Base-by-base conservation (phyloP, 257 asterid genomes). In the Fraxinus anomala region DNA sequence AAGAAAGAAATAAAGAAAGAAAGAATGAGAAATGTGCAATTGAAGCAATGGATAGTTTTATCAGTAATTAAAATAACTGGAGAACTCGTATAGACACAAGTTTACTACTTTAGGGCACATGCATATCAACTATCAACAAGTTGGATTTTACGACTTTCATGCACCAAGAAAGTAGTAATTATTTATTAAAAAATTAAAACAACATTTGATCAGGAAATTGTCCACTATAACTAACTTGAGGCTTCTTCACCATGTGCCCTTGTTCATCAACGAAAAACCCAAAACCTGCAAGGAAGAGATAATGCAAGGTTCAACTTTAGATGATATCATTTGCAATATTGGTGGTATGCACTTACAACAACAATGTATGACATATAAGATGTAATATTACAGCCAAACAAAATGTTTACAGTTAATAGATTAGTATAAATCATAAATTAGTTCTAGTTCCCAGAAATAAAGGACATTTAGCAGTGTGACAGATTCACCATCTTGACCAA, bases 401-500 rank as follows among this genome's bases (percentile, higher is more conserved):
- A 19, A 39, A 78, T 51, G 61, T 61, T 42, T 34, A 40, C 23
- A 30, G 30, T 10, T 70, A 36, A 82, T 26, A 19, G 23, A 21
- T 13, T 8, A 59, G 67, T 8, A 21, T 9, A 49, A 40, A 40
- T 40, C 14, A 11, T 40, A 59, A 54, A 17, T 17, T 21, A 56
- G 67, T 56, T 56, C 28, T 59, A 59, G 67, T 59, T 59, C 30
- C 67, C 12, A 19, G 12, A 23, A 16, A 80, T 24, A 44, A 54
- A 82, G 37, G 67, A 81, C 69, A 69, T 61, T 24, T 30, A 36
- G 72, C 28, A 68, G 47, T 8, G 44, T 16, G 51, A 68, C 73
- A 23, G 82, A 34, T 84, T 88, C 82, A 92, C 99, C 98, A 83
- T 95, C 99, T 88, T 95, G 99, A 80, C 99, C 97, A 77, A 91